Evolutionary conservation across 495 filamentous ascomycete genomes (phyloP).

Genomic region (Talaromyces borbonicus): DNA sequence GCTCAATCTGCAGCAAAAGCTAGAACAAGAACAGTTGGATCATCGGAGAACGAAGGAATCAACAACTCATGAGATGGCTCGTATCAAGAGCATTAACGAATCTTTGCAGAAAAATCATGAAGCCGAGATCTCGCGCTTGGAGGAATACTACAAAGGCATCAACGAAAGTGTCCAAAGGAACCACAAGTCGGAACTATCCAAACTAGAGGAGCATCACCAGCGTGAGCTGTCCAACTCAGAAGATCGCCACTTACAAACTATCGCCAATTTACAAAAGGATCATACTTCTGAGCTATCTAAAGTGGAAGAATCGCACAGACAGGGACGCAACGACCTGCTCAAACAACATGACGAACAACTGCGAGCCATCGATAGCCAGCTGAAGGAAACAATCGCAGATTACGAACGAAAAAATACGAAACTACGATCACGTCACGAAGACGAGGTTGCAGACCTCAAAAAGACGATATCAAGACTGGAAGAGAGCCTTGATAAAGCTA

Average conservation of each 20-base stretch:
- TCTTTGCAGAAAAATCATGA: slow-evolving; percentile 63
- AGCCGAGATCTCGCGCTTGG: slow-evolving; percentile 36
- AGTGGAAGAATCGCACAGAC: slow-evolving; percentile 37
- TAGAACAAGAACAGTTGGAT: slow-evolving; percentile 70
- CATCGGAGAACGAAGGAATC: slow-evolving; percentile 64
- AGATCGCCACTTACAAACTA: slow-evolving; percentile 35
- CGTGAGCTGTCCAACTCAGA: slow-evolving; percentile 37
- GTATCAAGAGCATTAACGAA: slow-evolving; percentile 60
- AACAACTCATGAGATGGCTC: slow-evolving; percentile 49
- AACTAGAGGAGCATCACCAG: slow-evolving; percentile 38
- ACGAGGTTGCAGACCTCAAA: slow-evolving; percentile 52
- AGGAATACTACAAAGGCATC: slow-evolving; percentile 34
- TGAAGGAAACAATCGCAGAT: slow-evolving; percentile 40
- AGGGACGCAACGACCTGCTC: slow-evolving; percentile 32
- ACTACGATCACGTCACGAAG: slow-evolving; percentile 44
- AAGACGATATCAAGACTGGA: slow-evolving; percentile 49
- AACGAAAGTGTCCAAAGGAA: slow-evolving; percentile 35
- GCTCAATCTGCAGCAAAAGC: slow-evolving; percentile 54
- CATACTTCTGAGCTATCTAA: slow-evolving; percentile 51
- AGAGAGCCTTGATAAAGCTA: slow-evolving; percentile 48
- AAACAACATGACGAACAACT: slow-evolving; percentile 40
- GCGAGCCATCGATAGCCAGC: slow-evolving; percentile 35
- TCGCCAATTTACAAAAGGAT: slow-evolving; percentile 12
- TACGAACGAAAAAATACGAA: slow-evolving; percentile 37
- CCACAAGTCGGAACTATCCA: slow-evolving; percentile 36